phyloP scores from a whole-genome alignment of 108 stramenopile genomes.

The Cyclotella atomus region DNA sequence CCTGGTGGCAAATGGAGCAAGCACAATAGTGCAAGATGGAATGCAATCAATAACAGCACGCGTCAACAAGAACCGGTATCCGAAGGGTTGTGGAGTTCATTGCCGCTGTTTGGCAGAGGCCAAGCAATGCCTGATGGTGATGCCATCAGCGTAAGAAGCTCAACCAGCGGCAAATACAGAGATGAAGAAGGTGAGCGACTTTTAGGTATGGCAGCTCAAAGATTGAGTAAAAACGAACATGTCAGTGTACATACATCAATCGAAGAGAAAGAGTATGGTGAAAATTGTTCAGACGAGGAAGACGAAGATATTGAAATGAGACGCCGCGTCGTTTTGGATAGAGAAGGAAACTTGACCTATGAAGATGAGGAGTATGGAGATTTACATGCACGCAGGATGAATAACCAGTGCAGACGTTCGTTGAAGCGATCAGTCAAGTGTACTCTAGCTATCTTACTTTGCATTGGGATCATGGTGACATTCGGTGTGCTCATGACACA shows the following conservation, averaged over 20 bases:
- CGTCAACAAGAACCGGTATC: not conserved
- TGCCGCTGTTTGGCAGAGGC: constrained; percentile 28
- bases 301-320: not conserved
- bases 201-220: constrained; percentile 11
- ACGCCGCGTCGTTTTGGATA: constrained; percentile 25
- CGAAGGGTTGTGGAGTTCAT: constrained; percentile 23
- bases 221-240: not conserved
- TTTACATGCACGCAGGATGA: constrained; percentile 16
- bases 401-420: not conserved
- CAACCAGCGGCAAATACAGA: constrained; percentile 14
- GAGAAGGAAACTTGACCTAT: constrained; percentile 26
- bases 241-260: not conserved
- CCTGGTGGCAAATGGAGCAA: not conserved
- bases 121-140: not conserved
- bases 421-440: constrained; percentile 10
- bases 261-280: constrained; percentile 18
- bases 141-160: constrained; percentile 3
- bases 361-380: constrained; percentile 13
- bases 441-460: not conserved
- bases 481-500: not conserved
- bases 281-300: constrained; percentile 20
- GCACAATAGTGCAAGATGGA: constrained; percentile 4
- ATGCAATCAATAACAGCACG: not conserved
- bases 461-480: not conserved
- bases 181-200: constrained; percentile 35